These are phyloP conservation scores for Acephala macrosclerotiorum DNA, from an alignment of 2,329 filamentous ascomycete genomes.

Conservation along the genomic window DNA sequence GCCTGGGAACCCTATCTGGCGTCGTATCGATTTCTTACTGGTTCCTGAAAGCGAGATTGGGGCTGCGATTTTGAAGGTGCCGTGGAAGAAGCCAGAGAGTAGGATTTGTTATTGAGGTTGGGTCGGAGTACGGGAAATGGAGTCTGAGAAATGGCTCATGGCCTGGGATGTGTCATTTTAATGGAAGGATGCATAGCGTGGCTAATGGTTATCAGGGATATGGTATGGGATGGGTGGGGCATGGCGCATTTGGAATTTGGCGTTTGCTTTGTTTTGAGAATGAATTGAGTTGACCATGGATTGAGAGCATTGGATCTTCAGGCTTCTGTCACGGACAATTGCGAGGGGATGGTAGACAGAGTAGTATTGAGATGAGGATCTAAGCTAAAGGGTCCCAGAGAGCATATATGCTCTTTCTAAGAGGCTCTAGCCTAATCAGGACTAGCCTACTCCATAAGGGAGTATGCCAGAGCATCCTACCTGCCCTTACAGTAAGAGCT, in stretches of 20 bases:
- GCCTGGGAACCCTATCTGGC: conserved; percentile 68
- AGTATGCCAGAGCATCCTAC: too few relatives aligned
- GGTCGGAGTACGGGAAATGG: not conserved
- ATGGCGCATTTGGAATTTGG: not conserved
- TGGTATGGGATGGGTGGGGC: not conserved
- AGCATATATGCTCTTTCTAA: too few relatives aligned
- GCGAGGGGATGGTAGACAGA: too few relatives aligned
- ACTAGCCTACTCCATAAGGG: too few relatives aligned
- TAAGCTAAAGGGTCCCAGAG: too few relatives aligned
- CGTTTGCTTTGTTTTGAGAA: not conserved
- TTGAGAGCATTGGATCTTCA: too few relatives aligned
- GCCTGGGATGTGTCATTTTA: not conserved
- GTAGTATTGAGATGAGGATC: too few relatives aligned
- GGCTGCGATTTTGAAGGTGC: too few relatives aligned
- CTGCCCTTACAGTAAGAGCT: too few relatives aligned
- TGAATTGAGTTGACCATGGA: not conserved
- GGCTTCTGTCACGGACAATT: too few relatives aligned
- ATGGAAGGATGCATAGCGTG: not conserved
- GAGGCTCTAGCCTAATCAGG: too few relatives aligned
- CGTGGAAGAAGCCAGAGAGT: too few relatives aligned
- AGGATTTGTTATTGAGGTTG: not conserved
- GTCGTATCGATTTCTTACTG: conserved; percentile 83
- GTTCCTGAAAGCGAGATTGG: conserved; percentile 83
- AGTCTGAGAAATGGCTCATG: not conserved
- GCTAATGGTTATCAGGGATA: not conserved